Percentiles rank a stretch among this genome's conserved stretches.
phyloP scores from a whole-genome alignment of 371 early-diverging fungal species.

The Choanephora cucurbitarum region DNA sequence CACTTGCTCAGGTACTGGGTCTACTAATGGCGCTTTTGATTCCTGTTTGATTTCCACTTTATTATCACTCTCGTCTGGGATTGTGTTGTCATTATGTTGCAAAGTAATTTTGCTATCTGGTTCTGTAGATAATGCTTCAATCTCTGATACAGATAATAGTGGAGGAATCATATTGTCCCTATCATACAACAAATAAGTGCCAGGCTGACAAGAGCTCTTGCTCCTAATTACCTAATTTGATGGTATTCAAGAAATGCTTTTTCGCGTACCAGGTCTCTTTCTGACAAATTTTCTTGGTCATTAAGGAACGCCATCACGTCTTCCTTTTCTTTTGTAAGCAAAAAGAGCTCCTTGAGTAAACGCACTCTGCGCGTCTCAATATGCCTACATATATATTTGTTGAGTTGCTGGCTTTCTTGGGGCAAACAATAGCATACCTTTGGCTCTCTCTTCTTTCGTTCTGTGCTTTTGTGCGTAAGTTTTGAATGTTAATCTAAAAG shows the following conservation, averaged over 20 bases:
- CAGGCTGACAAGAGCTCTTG: background rate
- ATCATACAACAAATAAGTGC: background rate
- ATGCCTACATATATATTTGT: too few species aligned
- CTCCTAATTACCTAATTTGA: slow-evolving; percentile 23
- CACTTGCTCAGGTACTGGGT: too few species aligned
- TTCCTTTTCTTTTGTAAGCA: slow-evolving; percentile 27
- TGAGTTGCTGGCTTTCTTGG: too few species aligned
- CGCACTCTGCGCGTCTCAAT: slow-evolving; percentile 22
- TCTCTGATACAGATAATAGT: slow-evolving; percentile 1
- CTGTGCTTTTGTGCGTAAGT: slow-evolving; percentile 29
- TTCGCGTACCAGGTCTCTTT: slow-evolving; percentile 22
- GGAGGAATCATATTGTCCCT: slow-evolving; percentile 3
- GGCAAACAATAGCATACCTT: slow-evolving; percentile 25
- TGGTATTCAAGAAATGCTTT: slow-evolving; percentile 29
- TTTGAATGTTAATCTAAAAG: slow-evolving; percentile 24
- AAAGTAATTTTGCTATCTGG: background rate
- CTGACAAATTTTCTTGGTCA: slow-evolving; percentile 12
- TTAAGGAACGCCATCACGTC: slow-evolving; percentile 29
- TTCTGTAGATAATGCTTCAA: slow-evolving; percentile 1
- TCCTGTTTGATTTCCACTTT: too few species aligned
- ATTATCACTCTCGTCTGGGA: too few species aligned
- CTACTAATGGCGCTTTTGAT: too few species aligned
- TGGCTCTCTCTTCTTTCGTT: slow-evolving; percentile 27
- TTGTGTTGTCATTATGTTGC: background rate
- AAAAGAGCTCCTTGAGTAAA: slow-evolving; percentile 35